These are phyloP conservation scores for Trichopus zeylanicus DNA, from an alignment of 116 monocot genomes.

Conservation along the genomic window DNA sequence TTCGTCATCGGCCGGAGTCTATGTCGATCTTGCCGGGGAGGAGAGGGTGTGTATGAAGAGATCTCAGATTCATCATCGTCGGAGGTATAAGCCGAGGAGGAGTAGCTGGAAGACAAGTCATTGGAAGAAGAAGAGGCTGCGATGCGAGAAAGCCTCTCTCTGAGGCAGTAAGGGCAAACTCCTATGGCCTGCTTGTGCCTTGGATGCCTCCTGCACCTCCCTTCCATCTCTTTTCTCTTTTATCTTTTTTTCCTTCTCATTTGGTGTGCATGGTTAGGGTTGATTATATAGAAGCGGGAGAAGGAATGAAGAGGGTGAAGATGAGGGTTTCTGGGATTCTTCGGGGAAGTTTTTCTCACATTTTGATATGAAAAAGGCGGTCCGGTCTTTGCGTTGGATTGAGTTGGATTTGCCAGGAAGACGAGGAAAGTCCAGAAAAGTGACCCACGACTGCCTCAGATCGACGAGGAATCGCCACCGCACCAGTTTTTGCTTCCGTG, in stretches of 20 bases:
- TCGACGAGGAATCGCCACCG: neutral
- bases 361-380: neutral
- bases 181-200: conserved; percentile 44
- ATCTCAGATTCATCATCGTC: conserved; percentile 2
- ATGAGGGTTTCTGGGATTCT: conserved; percentile 5
- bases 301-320: neutral
- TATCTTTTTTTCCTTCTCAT: neutral
- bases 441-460: neutral
- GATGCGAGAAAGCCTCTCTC: conserved; percentile 35
- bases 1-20: conserved; percentile 11
- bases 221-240: conserved; percentile 20
- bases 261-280: neutral
- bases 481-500: neutral
- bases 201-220: conserved; percentile 40
- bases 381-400: conserved; percentile 1
- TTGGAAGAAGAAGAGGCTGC: conserved; percentile 16
- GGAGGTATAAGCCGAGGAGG: conserved; percentile 5
- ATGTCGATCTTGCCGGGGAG: neutral
- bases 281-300: neutral
- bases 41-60: neutral
- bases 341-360: neutral
- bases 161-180: conserved; percentile 55
- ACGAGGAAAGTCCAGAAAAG: neutral
- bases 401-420: conserved; percentile 1
- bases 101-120: neutral